phyloP scores from a whole-genome alignment of 2,329 filamentous ascomycete genomes.

The Venturia aucupariae region DNA sequence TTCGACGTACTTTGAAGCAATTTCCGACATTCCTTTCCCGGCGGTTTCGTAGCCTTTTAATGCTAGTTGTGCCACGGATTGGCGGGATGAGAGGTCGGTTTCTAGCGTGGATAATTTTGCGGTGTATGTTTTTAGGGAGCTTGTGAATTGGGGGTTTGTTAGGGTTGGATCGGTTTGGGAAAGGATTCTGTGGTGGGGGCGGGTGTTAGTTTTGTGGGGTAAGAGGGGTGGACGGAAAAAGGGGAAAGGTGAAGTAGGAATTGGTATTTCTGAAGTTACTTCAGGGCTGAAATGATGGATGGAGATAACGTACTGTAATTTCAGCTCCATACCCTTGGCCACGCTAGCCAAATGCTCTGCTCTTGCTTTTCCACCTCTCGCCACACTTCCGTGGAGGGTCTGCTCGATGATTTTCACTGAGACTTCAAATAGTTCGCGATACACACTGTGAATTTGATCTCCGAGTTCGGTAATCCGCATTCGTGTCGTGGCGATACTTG shows the following conservation, averaged over 20 bases:
- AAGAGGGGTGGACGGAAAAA: no score
- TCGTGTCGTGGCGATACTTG: constrained; percentile 20
- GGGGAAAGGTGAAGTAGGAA: no score
- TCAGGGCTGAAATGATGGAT: no score
- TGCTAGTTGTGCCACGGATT: constrained; percentile 25
- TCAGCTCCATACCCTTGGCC: constrained; percentile 33
- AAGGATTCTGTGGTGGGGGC: constrained; percentile 19
- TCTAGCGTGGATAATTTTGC: constrained; percentile 24
- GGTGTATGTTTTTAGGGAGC: constrained; percentile 26
- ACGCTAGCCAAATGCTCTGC: constrained; percentile 35
- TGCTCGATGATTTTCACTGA: constrained; percentile 37
- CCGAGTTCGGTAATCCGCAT: constrained; percentile 29
- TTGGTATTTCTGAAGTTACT: no score
- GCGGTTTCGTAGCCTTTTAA: constrained; percentile 29
- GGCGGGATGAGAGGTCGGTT: constrained; percentile 24
- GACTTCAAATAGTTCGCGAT: constrained; percentile 30
- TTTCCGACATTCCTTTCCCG: constrained; percentile 29
- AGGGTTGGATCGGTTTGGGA: constrained; percentile 23
- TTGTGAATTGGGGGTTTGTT: constrained; percentile 19
- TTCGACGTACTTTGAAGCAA: constrained; percentile 31
- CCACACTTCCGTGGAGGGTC: constrained; percentile 36
- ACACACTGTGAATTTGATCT: constrained; percentile 26
- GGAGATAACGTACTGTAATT: constrained; percentile 23
- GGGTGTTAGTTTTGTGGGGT: neutral
- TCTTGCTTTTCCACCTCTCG: constrained; percentile 32